A percentile compares a stretch with the other conserved stretches of the same genome.
phyloP scores from a whole-genome alignment of 208 protist species.

The Acanthamoeba castellanii region DNA sequence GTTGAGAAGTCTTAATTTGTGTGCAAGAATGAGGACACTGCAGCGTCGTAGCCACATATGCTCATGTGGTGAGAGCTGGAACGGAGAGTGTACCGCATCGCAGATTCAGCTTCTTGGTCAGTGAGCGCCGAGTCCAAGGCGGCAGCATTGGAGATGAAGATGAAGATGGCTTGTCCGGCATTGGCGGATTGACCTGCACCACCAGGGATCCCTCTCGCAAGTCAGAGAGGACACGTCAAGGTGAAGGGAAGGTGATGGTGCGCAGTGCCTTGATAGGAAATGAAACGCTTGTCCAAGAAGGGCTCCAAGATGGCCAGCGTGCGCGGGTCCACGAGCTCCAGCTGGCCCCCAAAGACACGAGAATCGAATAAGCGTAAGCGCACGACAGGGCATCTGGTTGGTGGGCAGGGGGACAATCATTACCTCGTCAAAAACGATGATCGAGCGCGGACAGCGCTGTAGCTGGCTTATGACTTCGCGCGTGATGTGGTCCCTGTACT shows the following conservation, averaged over 20 bases:
- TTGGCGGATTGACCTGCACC: neutral
- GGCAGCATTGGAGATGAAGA: conserved; percentile 2
- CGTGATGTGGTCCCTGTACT: conserved; percentile 12
- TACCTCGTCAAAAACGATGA: conserved; percentile 31
- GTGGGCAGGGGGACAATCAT: too few relatives aligned
- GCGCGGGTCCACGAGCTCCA: conserved; percentile 1
- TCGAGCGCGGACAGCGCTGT: neutral
- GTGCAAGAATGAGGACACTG: too few relatives aligned
- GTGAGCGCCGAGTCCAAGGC: neutral
- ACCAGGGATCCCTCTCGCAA: too few relatives aligned
- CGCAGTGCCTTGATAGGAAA: neutral
- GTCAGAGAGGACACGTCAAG: neutral
- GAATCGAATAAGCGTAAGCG: too few relatives aligned
- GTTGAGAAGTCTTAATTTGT: too few relatives aligned
- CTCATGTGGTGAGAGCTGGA: neutral
- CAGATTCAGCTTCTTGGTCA: neutral
- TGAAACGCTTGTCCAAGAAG: neutral
- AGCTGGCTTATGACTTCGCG: neutral
- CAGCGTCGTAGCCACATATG: neutral
- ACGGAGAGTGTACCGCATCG: neutral
- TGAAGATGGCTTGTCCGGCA: neutral
- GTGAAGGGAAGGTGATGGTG: neutral
- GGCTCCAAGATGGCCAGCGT: conserved; percentile 3
- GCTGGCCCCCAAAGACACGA: neutral
- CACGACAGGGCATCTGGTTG: neutral